Conservation (phyloP, 768 basidiomycete species). For the Podaxis mareebaensis region DNA sequence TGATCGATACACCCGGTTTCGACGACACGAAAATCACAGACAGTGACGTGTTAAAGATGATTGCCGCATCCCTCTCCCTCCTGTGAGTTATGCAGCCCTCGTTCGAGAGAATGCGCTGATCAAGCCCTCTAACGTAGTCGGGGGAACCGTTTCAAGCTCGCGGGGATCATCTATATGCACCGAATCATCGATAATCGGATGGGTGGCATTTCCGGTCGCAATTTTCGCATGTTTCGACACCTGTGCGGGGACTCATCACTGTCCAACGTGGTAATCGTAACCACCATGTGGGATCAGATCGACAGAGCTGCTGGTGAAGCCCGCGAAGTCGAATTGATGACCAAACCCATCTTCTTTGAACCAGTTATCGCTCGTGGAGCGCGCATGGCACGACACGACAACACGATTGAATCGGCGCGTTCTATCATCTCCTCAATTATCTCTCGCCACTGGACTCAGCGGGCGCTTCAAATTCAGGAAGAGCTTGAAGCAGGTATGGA, state of each 20-base stretch:
- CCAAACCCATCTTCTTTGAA: slow-evolving; percentile 44
- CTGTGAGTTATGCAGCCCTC: slow-evolving; percentile 26
- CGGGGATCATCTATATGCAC: slow-evolving; percentile 55
- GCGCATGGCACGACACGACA: slow-evolving; percentile 38
- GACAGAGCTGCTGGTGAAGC: slow-evolving; percentile 32
- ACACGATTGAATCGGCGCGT: slow-evolving; percentile 38
- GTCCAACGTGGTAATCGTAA: slow-evolving; percentile 47
- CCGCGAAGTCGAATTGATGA: slow-evolving; percentile 43
- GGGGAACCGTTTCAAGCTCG: slow-evolving; percentile 37
- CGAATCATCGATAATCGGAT: slow-evolving; percentile 46
- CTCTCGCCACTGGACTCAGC: slow-evolving; percentile 21
- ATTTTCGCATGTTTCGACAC: slow-evolving; percentile 48
- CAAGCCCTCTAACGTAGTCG: slow-evolving; percentile 27
- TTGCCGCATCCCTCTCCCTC: slow-evolving; percentile 40
- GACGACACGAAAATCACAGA: slow-evolving; percentile 54
- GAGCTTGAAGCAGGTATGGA: slow-evolving; percentile 51
- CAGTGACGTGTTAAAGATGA: slow-evolving; percentile 48
- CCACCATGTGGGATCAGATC: slow-evolving; percentile 49
- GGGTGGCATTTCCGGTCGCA: slow-evolving; percentile 42
- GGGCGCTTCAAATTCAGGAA: slow-evolving; percentile 52
- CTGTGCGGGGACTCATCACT: slow-evolving; percentile 47
- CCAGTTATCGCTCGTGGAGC: slow-evolving; percentile 47
- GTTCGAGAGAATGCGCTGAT: background rate
- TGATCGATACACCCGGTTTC: slow-evolving; percentile 65
- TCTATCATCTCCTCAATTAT: slow-evolving; percentile 43